Evolutionary conservation across 106 monocot genomes (phyloP), one percentile per base, ranked within the genome.

Genomic region (Dendrobium officinale): DNA sequence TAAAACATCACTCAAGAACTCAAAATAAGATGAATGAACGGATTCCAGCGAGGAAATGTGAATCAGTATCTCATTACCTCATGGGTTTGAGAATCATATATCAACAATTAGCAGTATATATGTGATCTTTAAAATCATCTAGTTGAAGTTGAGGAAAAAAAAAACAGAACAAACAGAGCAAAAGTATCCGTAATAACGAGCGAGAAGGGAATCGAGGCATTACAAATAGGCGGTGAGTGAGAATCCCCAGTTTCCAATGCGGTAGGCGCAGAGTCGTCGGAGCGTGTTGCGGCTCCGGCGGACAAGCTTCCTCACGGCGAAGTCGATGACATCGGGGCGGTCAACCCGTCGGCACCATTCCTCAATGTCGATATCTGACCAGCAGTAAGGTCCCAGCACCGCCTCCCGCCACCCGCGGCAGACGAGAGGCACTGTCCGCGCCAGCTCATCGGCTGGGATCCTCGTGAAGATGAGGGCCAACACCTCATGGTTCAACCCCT

Each of bases 391-490:
- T 54, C 85, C 80, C 29, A 33, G 29, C 77, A 82, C 78, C 15
- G 54, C 85, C 42, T 90, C 85, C 76, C 80, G 13, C 89, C 89
- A 90, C n/a, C 37, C 72, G 55, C 73, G 75, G 89, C 89, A 88
- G 51, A 88, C 88, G 77, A 88, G 85, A 24, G 88, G 82, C 77
- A 85, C 80, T 7, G 82, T 77, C 40, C 88, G 37, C 22, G 59
- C 7, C 75, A 85, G 0, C 66, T 49, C 73, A 73, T 88, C 88
- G 17, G 64, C 26, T 44, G 85, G 72, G 8, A 88, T 44, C 73
- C 67, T 11, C 77, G 4, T 77, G 77, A 88, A 85, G 42, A 85
- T 77, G 47, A 84, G 29, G 31, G 83, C 77, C 45, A 87, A 45
- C 1, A 87, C 37, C 74, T 87, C 87, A 74, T 80, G 81, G 64